Conservation (phyloP, 768 basidiomycete species). For the Kwoniella dejecticola region DNA sequence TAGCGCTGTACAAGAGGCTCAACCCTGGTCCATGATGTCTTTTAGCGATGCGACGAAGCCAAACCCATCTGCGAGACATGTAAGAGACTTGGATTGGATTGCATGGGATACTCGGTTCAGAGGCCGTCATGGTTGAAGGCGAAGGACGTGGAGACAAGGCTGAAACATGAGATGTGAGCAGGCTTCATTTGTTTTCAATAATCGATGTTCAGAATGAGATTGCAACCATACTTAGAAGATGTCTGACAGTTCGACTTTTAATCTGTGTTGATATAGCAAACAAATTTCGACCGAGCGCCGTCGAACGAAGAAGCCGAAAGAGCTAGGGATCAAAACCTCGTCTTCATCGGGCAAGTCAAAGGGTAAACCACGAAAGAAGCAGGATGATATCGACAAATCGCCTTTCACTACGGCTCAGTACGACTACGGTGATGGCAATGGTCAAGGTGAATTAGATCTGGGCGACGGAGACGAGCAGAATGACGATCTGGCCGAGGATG, state of each 20-base stretch:
- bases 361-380: neutral
- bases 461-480: too few relatives aligned
- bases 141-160: constrained; percentile 1
- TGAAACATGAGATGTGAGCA: constrained; percentile 3
- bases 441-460: too few relatives aligned
- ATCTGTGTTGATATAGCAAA: neutral
- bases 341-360: neutral
- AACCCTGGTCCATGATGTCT: too few relatives aligned
- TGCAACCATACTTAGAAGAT: too few relatives aligned
- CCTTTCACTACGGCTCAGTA: too few relatives aligned
- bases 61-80: constrained; percentile 3
- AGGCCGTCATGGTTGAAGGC: constrained; percentile 5
- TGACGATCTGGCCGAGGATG: too few relatives aligned
- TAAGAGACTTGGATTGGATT: neutral
- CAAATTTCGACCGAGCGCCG: neutral
- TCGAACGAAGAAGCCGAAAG: neutral
- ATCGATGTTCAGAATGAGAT: too few relatives aligned
- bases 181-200: neutral
- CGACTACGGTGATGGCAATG: too few relatives aligned
- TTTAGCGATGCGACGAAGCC: constrained; percentile 6
- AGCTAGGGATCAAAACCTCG: neutral
- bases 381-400: too few relatives aligned
- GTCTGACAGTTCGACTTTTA: too few relatives aligned
- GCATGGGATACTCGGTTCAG: constrained; percentile 9
- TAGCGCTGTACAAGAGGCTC: too few relatives aligned